Evolutionary conservation across 257 asterid species (phyloP).

Genomic region (Apocynum venetum): DNA sequence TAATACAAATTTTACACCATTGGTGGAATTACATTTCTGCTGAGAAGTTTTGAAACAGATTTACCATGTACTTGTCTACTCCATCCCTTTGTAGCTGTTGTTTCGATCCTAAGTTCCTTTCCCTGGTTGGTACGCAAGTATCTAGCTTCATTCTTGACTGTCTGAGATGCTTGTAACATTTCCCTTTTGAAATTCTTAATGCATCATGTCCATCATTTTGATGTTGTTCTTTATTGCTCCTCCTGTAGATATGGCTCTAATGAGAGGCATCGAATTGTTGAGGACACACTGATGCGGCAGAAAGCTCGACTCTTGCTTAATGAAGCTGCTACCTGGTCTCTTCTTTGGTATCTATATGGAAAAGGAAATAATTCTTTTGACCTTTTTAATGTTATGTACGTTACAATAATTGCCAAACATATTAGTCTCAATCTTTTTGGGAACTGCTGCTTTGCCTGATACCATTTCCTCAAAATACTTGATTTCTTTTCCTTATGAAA

Average conservation of each 20-base stretch:
- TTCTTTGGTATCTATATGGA: conserved; percentile 90
- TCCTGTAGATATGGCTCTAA: conserved; percentile 73
- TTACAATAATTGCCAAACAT: neutral
- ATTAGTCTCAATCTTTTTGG: neutral
- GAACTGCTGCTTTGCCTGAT: neutral
- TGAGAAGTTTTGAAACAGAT: neutral
- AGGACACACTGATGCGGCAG: conserved; percentile 92
- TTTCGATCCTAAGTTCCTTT: neutral
- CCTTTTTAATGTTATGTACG: conserved; percentile 15
- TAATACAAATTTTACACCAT: neutral
- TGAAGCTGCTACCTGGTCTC: conserved; percentile 99
- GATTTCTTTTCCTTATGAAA: neutral
- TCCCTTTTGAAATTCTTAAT: conserved; percentile 5
- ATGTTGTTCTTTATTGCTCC: conserved; percentile 9
- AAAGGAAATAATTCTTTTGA: conserved; percentile 51
- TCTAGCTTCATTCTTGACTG: neutral
- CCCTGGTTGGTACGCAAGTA: neutral
- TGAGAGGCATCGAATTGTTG: conserved; percentile 73
- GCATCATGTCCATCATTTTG: conserved; percentile 13
- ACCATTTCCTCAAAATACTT: neutral
- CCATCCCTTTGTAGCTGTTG: neutral
- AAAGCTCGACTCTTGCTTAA: conserved; percentile 80
- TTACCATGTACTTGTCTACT: neutral
- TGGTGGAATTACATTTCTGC: neutral
- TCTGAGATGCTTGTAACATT: neutral